Percentiles rank a stretch among this genome's conserved stretches.
These are phyloP conservation scores for Exophiala oligosperma DNA, from an alignment of 2,329 filamentous ascomycete species.

Conservation along the genomic window DNA sequence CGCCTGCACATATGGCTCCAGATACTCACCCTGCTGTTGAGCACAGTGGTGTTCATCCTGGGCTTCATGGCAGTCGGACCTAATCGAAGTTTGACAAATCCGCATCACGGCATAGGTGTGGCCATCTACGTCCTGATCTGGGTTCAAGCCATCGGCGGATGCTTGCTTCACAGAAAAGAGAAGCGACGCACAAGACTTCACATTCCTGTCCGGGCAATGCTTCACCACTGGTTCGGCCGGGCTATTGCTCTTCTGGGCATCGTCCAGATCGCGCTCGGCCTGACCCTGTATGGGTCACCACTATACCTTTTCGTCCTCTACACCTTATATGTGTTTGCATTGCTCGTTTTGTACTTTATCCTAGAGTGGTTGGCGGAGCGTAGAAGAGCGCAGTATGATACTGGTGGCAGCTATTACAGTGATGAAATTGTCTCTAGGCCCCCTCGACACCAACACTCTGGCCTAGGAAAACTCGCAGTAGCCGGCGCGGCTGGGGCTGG, in stretches of 20 bases:
- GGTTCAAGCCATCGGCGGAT: constrained; percentile 60
- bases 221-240: constrained; percentile 88
- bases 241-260: constrained; percentile 77
- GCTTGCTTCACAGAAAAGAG: constrained; percentile 55
- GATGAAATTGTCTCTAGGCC: constrained; percentile 53
- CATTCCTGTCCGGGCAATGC: constrained; percentile 59
- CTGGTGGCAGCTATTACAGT: constrained; percentile 58
- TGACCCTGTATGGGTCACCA: constrained; percentile 91
- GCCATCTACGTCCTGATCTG: constrained; percentile 63
- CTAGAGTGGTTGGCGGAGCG: constrained; percentile 69
- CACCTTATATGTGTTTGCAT: constrained; percentile 70
- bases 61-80: constrained; percentile 66
- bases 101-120: constrained; percentile 66
- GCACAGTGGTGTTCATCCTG: constrained; percentile 62
- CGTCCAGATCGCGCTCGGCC: constrained; percentile 80
- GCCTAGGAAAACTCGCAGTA: constrained; percentile 52
- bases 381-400: constrained; percentile 55
- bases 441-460: constrained; percentile 38
- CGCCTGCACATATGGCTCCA: constrained; percentile 65
- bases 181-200: constrained; percentile 54
- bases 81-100: constrained; percentile 61
- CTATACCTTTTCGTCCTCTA: constrained; percentile 82
- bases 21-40: constrained; percentile 59
- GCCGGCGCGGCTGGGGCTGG: constrained; percentile 60
- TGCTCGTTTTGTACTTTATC: constrained; percentile 76